Evolutionary conservation across 2,329 filamentous ascomycete species (phyloP).

Genomic region (Clarireedia monteithiana): DNA sequence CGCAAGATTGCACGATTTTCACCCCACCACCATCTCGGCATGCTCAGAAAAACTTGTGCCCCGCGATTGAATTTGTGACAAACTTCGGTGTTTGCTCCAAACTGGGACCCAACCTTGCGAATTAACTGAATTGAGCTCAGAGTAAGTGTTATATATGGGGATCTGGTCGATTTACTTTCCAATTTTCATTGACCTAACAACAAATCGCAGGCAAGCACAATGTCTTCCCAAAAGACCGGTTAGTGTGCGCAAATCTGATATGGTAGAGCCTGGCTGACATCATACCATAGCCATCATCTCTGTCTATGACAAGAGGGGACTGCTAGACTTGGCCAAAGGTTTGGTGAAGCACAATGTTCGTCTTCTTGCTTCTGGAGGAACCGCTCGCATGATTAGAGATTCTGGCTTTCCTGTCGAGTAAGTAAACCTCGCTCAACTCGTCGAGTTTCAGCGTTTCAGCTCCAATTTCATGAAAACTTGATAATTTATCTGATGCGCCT

Average conservation of each 20-base stretch:
- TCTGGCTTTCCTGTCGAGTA: constrained; percentile 93
- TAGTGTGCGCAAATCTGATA: constrained; percentile 5
- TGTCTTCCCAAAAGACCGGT: constrained; percentile 21
- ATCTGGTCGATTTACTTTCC: neutral
- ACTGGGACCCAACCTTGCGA: no score
- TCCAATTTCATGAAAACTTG: neutral
- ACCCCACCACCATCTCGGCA: neutral
- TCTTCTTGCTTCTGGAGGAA: constrained; percentile 90
- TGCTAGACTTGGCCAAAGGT: constrained; percentile 86
- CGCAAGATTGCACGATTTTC: neutral
- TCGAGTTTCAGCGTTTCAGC: neutral
- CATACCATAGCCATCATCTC: constrained; percentile 72
- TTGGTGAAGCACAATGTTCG: constrained; percentile 83
- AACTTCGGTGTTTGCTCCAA: constrained; percentile 1
- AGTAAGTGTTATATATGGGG: neutral
- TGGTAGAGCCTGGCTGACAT: constrained; percentile 7
- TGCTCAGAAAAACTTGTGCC: constrained; percentile 5
- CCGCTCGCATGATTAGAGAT: constrained; percentile 92
- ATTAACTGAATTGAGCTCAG: no score
- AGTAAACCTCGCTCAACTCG: constrained; percentile 27
- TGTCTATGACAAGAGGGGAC: constrained; percentile 97
- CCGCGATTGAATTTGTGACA: constrained; percentile 6
- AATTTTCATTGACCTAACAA: neutral
- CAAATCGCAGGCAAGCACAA: neutral
- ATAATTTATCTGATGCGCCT: neutral